Evolutionary conservation across 78 protist species (phyloP).

Genomic region (Trichosphaerium sp.): DNA sequence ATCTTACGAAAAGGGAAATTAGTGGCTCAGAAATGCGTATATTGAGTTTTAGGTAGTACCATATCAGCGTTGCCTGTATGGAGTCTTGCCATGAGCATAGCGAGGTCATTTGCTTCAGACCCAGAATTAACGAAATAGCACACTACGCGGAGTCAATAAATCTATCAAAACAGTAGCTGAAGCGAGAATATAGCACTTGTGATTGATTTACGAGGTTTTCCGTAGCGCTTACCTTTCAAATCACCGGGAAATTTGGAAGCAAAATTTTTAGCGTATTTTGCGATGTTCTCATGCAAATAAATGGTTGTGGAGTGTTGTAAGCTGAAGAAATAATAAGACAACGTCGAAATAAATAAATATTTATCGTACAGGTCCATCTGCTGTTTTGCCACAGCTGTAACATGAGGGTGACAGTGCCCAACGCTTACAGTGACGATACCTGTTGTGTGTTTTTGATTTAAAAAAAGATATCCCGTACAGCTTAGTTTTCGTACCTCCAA

Average conservation of each 20-base stretch:
- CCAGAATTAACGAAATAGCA: conserved; percentile 65
- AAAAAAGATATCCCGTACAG: too few species aligned
- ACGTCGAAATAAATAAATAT: too few species aligned
- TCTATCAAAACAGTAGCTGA: neutral
- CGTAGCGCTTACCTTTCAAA: neutral
- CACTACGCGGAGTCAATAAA: neutral
- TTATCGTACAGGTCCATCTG: too few species aligned
- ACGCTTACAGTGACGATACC: conserved; percentile 6
- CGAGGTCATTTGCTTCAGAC: conserved; percentile 81
- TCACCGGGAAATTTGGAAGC: neutral
- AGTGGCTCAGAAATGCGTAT: too few species aligned
- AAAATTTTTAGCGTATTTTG: neutral
- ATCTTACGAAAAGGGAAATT: too few species aligned
- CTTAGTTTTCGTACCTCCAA: neutral
- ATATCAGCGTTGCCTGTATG: conserved; percentile 21
- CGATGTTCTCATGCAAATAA: neutral
- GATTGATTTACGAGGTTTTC: neutral
- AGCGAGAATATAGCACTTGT: neutral
- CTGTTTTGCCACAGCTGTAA: neutral
- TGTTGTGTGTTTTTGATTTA: too few species aligned
- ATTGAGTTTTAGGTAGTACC: too few species aligned
- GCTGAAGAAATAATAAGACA: too few species aligned
- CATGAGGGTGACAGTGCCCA: neutral
- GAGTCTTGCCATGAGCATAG: conserved; percentile 52
- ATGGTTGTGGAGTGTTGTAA: neutral